A percentile compares a stretch with the other conserved stretches of the same genome.
These are phyloP conservation scores for Decorospora gaudefroyi DNA, from an alignment of 2,329 filamentous ascomycete genomes.

Conservation along the genomic window DNA sequence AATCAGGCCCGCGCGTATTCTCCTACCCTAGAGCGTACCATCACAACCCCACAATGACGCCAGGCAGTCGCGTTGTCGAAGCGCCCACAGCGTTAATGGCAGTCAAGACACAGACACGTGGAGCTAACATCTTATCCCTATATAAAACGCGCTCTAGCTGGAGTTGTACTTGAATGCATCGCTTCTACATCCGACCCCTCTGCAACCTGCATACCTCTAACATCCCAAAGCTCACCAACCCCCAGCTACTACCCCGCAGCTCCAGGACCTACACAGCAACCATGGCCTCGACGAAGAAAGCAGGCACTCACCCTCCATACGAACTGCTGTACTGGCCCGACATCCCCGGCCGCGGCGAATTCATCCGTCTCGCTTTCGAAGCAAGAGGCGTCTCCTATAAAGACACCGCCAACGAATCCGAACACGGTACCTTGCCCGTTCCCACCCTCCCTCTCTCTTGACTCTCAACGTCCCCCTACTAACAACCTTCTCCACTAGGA, in stretches of 20 bases:
- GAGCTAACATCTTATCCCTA: neutral
- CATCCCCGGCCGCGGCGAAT: constrained; percentile 75
- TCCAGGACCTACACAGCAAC: constrained; percentile 2
- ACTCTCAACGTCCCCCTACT: neutral
- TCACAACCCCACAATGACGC: constrained; percentile 25
- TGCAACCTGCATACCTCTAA: constrained; percentile 1
- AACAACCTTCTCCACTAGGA: constrained; percentile 27
- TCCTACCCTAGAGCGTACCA: neutral
- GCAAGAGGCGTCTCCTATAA: constrained; percentile 67
- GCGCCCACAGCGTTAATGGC: constrained; percentile 1
- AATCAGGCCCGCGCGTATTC: constrained; percentile 1
- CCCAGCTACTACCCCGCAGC: neutral
- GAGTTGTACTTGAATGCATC: constrained; percentile 10
- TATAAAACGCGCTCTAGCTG: neutral
- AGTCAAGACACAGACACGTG: constrained; percentile 3
- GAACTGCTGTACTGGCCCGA: constrained; percentile 72
- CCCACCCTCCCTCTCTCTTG: neutral
- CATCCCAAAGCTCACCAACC: neutral
- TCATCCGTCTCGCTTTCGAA: constrained; percentile 73
- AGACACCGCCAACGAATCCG: constrained; percentile 60
- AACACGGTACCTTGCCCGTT: constrained; percentile 50
- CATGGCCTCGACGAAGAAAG: constrained; percentile 36
- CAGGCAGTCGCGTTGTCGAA: neutral
- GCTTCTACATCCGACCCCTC: neutral
- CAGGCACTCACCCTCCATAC: constrained; percentile 54